Base-by-base conservation (phyloP, 2,329 filamentous ascomycete species). In the Trichoderma pleuroti region DNA sequence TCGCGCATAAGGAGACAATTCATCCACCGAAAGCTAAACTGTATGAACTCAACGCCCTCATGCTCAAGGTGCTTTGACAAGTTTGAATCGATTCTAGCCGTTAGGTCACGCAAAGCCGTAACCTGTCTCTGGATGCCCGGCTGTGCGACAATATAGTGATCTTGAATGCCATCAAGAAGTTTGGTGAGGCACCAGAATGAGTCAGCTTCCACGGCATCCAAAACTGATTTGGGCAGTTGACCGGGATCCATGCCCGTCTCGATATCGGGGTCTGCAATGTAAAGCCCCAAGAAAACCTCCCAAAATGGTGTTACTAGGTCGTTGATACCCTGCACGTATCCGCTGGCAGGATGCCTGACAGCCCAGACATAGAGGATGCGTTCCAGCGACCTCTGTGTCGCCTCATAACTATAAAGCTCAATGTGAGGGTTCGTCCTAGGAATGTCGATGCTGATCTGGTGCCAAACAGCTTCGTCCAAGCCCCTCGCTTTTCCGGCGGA, bases 1-100 rank as follows among this genome's bases (percentile, higher is more conserved):
- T 99, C 96, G 73, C 96, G 89, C 96, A 99, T 99, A 74, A 99
- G 85, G 66, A 99, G 88, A 80, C 96, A 99, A 78, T 99, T 99
- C 96, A 99, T 99, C 96, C 96, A 99, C 70, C 96, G 88, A 80
- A 99, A 99, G 81, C 94, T 98, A 82, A 99, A 99, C 79, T 99
- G 96, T 77, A 99, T 99, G 78, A 99, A 99, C 79, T 99, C 96
- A 32, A 99, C 93, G 36, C 94, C 91, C 81, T 98, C 94, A 28
- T 88, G 88, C 78, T 98, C 93, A 52, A 99, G 85, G 79, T 99
- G 96, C 76, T 92, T 96, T 4, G 94, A 93, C 61, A 99, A 84
- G 4, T 86, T 87, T 32, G 88, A 88, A 79, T 98, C 95, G 74
- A 99, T 99, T 70, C 96, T 87, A 67, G 92, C 92, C 1, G 95